phyloP scores from a whole-genome alignment of 257 asterid genomes.

The Nicotiana obtusifolia region DNA sequence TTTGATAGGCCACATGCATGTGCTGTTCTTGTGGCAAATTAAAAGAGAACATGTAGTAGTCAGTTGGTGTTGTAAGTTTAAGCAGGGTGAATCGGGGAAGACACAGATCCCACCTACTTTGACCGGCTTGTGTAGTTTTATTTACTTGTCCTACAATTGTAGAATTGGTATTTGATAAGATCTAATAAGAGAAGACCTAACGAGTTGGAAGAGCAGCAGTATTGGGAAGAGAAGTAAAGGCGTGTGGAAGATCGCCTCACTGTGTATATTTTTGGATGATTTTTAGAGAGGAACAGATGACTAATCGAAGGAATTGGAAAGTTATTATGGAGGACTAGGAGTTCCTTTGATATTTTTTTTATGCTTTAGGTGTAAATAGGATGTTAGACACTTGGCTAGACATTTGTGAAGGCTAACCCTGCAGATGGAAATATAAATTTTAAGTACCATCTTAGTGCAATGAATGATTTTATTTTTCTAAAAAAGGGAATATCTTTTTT shows the following conservation, averaged over 20 bases:
- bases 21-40: background rate
- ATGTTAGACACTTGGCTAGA: background rate
- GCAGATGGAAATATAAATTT: background rate
- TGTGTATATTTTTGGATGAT: too few relatives aligned
- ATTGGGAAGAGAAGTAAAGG: too few relatives aligned
- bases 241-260: too few relatives aligned
- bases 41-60: background rate
- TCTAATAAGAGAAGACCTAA: too few relatives aligned
- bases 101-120: too few relatives aligned
- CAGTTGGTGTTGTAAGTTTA: background rate
- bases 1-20: background rate
- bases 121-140: too few relatives aligned
- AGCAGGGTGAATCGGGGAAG: too few relatives aligned
- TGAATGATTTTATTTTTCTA: background rate
- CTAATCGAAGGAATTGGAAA: background rate
- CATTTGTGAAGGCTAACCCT: background rate
- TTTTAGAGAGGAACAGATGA: constrained; percentile 1
- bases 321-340: background rate
- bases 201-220: too few relatives aligned
- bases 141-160: too few relatives aligned
- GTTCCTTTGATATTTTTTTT: background rate
- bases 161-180: too few relatives aligned
- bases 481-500: too few relatives aligned
- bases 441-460: background rate
- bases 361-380: background rate